Evolutionary conservation across 129 eudicot genomes (phyloP), one percentile per base, ranked within the genome.

Genomic region (Escallonia herrerae): DNA sequence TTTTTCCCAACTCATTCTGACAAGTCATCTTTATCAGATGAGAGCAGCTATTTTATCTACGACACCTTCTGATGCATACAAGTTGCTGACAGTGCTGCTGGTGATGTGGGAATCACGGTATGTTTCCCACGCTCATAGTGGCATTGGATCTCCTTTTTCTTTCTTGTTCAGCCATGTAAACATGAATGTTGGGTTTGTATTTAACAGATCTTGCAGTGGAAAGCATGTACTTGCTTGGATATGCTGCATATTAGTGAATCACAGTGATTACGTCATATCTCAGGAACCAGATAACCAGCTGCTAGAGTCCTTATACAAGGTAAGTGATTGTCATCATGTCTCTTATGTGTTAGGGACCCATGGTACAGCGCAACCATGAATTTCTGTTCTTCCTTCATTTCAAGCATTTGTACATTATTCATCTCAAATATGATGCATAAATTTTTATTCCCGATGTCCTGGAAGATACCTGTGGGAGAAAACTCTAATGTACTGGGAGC

Each of bases 141-240:
- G 39, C 72, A 40, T n/a, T 38, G 40, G 12, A 7, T 13, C n/a
- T 3, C 37, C 9, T 5, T 8, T 6, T 43, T 42, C 39, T 65
- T n/a, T 37, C 13, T 53, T n/a, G 33, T 22, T 22, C 33, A 22
- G 33, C 33, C 33, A 22, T 22, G 33, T 22, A 0, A 22, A 22
- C 0, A 22, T 22, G 33, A 22, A 0, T 22, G 33, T 22, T 22
- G 33, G 33, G 33, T 22, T 22, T 67, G 33, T 22, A 22, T 55
- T 72, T 43, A 54, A 69, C 85, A 91, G 96, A 76, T 81, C 95
- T 57, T 72, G 64, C 71, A 66, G 66, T 59, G 91, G 78, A 61
- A 78, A 76, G 67, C 70, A 73, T 71, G 72, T 88, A 77, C 85
- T 93, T 69, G 91, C 95, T 22, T 91, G 97, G 97, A 75, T 91